These are phyloP conservation scores for Triangularia setosa DNA, from an alignment of 2,329 filamentous ascomycete genomes.

Conservation along the genomic window DNA sequence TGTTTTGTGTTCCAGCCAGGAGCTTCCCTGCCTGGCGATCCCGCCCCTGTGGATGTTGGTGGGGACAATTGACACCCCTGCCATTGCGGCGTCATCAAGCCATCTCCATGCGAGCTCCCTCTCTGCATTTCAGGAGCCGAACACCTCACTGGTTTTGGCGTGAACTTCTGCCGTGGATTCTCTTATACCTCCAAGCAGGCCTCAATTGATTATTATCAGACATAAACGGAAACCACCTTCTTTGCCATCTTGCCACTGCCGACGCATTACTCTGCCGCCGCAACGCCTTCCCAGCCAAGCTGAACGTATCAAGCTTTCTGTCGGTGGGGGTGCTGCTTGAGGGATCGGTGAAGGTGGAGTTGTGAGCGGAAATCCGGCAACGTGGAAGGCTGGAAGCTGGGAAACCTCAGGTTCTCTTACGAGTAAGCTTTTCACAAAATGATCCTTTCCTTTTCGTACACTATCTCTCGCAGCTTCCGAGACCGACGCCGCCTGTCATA, in stretches of 20 bases:
- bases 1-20: neutral
- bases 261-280: neutral
- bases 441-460: neutral
- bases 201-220: neutral
- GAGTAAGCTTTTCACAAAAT: neutral
- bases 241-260: neutral
- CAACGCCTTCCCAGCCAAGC: neutral
- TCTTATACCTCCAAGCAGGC: conserved; percentile 3
- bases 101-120: conserved; percentile 16
- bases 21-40: neutral
- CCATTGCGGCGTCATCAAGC: conserved; percentile 21
- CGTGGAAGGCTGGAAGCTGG: conserved; percentile 4
- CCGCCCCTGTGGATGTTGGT: conserved; percentile 9
- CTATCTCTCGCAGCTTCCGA: neutral
- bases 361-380: conserved; percentile 1
- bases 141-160: conserved; percentile 7
- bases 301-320: conserved; percentile 1
- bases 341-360: neutral
- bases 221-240: neutral
- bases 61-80: conserved; percentile 12
- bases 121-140: conserved; percentile 4
- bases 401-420: neutral
- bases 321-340: neutral
- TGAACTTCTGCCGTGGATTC: neutral
- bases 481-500: neutral